Percentiles rank a stretch among this genome's conserved stretches.
These are phyloP conservation scores for Lichenothelia convexa DNA, from an alignment of 495 filamentous ascomycete species.

Conservation along the genomic window DNA sequence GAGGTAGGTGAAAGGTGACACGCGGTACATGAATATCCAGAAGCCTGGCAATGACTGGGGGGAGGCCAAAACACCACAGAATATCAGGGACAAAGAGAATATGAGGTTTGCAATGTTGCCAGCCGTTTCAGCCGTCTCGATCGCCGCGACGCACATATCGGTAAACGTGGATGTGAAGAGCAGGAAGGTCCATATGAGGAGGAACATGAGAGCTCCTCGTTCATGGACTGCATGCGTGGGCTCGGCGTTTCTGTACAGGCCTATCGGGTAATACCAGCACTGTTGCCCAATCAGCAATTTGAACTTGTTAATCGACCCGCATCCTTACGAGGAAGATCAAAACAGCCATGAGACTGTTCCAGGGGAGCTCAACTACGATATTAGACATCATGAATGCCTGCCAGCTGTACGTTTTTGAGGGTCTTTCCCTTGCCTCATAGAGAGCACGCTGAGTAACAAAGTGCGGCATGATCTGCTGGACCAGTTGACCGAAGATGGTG, in stretches of 20 bases:
- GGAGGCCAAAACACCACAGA: conserved; percentile 20
- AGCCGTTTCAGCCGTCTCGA: conserved; percentile 43
- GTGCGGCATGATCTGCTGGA: conserved; percentile 31
- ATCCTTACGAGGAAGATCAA: conserved; percentile 31
- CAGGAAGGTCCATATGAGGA: conserved; percentile 27
- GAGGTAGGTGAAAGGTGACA: conserved; percentile 25
- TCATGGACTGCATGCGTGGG: conserved; percentile 34
- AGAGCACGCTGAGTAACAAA: conserved; percentile 34
- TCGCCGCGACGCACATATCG: conserved; percentile 45
- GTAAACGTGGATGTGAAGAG: conserved; percentile 40
- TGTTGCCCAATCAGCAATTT: too few species aligned
- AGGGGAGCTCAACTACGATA: conserved; percentile 34
- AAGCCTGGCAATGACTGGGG: conserved; percentile 20
- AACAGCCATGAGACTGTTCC: conserved; percentile 30
- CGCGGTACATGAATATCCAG: conserved; percentile 29
- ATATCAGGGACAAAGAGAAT: conserved; percentile 41
- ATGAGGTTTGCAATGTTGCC: conserved; percentile 42
- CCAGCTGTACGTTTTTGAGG: conserved; percentile 39
- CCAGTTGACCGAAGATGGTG: conserved; percentile 22
- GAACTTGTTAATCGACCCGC: too few species aligned
- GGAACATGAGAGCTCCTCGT: conserved; percentile 48
- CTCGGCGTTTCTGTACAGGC: conserved; percentile 50
- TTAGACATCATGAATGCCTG: conserved; percentile 30
- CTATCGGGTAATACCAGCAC: conserved; percentile 39
- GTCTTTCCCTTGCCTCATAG: conserved; percentile 35